Evolutionary conservation across 805 yeast genomes (phyloP).

Genomic region (Aciculoconidium aculeatum): DNA sequence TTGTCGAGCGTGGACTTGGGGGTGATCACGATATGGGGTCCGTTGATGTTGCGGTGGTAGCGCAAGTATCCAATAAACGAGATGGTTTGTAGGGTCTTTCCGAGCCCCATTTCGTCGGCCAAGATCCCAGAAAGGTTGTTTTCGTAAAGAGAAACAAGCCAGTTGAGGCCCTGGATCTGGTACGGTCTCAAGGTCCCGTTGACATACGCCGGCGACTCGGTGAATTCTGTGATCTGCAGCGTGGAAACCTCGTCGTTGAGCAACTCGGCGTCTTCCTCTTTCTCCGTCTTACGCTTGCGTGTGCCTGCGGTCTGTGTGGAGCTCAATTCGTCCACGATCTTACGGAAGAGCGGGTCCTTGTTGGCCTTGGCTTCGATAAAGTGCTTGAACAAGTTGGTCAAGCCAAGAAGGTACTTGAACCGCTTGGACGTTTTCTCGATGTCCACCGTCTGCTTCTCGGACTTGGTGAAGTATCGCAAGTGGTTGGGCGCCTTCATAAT

Average conservation of each 20-base stretch:
- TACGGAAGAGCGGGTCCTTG: constrained; percentile 51
- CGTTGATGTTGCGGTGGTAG: constrained; percentile 51
- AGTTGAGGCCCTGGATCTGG: constrained; percentile 75
- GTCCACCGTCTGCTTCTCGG: constrained; percentile 39
- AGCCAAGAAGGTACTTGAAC: constrained; percentile 59
- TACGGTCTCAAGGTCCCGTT: constrained; percentile 62
- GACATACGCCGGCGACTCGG: constrained; percentile 47
- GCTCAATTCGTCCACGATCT: constrained; percentile 42
- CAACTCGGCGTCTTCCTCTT: constrained; percentile 74
- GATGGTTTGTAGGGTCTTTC: constrained; percentile 76
- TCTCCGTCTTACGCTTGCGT: constrained; percentile 65
- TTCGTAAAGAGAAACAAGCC: constrained; percentile 66
- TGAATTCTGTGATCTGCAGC: constrained; percentile 38
- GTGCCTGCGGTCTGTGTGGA: constrained; percentile 11
- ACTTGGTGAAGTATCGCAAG: constrained; percentile 25
- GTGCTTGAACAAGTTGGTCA: constrained; percentile 63
- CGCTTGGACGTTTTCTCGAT: constrained; percentile 58
- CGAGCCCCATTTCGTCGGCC: constrained; percentile 86
- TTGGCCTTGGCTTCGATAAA: constrained; percentile 61
- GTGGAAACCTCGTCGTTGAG: constrained; percentile 46
- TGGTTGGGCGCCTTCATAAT: too few species aligned
- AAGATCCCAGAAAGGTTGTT: constrained; percentile 69
- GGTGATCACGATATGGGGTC: constrained; percentile 72
- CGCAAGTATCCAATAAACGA: constrained; percentile 70
- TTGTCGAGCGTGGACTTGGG: constrained; percentile 80